phyloP scores from a whole-genome alignment of 805 yeast genomes.

The Hermanozyma aechmeae region DNA sequence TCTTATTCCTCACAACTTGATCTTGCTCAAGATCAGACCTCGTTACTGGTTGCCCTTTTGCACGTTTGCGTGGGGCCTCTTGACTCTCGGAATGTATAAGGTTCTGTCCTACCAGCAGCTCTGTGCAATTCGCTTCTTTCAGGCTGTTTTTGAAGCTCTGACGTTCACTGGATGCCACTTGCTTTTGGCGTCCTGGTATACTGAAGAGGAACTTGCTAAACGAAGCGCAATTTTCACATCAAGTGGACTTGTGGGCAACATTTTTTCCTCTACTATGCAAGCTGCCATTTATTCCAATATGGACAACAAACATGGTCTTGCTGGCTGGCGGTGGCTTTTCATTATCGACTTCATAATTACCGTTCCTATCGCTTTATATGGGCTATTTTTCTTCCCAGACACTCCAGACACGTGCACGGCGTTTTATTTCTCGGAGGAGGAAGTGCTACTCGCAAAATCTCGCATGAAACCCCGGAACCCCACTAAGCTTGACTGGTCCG shows the following conservation, averaged over 20 bases:
- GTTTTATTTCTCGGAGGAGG: conserved; percentile 31
- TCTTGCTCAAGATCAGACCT: conserved; percentile 44
- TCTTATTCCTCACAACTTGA: conserved; percentile 52
- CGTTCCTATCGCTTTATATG: conserved; percentile 47
- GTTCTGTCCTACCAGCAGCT: conserved; percentile 39
- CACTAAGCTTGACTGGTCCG: conserved; percentile 12
- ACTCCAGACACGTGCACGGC: conserved; percentile 32
- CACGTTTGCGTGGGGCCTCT: conserved; percentile 46
- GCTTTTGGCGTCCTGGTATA: conserved; percentile 45
- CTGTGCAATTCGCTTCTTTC: conserved; percentile 50
- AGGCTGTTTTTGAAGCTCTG: conserved; percentile 51
- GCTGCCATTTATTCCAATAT: conserved; percentile 40
- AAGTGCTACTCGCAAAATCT: conserved; percentile 15
- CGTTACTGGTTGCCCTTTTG: conserved; percentile 47
- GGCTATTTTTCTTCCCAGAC: conserved; percentile 53
- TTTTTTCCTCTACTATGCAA: conserved; percentile 38
- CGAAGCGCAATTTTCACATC: conserved; percentile 47
- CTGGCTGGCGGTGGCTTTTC: conserved; percentile 59
- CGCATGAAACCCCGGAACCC: conserved; percentile 4
- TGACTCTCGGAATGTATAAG: conserved; percentile 43
- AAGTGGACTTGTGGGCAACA: conserved; percentile 45
- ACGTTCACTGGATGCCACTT: conserved; percentile 49
- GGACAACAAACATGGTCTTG: conserved; percentile 38
- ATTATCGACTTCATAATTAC: conserved; percentile 54
- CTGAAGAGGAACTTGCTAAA: conserved; percentile 37